Conservation (phyloP, 2,329 filamentous ascomycete species). For the Aspergillus sp. region DNA sequence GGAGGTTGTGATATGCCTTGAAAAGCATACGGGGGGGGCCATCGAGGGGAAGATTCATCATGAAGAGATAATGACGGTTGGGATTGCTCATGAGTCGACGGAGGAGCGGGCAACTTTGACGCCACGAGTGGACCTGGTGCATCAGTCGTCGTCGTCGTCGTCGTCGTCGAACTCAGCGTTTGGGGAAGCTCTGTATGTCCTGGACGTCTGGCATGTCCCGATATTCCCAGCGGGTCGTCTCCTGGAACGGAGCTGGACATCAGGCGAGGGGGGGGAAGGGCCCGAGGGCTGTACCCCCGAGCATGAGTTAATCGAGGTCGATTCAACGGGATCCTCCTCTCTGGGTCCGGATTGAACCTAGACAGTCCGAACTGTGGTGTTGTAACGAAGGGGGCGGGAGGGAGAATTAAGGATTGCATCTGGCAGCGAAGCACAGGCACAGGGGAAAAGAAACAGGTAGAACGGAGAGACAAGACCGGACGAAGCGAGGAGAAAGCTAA, state of each 20-base stretch:
- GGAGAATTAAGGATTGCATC: slow-evolving; percentile 37
- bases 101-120: background rate
- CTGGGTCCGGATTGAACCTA: slow-evolving; percentile 26
- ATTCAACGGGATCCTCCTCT: slow-evolving; percentile 27
- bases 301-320: slow-evolving; percentile 29
- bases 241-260: slow-evolving; percentile 37
- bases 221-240: slow-evolving; percentile 30
- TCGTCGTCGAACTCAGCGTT: slow-evolving; percentile 12
- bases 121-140: background rate
- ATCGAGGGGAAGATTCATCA: slow-evolving; percentile 14
- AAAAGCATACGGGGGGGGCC: slow-evolving; percentile 14
- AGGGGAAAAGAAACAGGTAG: background rate
- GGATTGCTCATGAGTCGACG: slow-evolving; percentile 9
- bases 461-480: background rate
- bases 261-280: slow-evolving; percentile 33
- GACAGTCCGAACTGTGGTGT: slow-evolving; percentile 30
- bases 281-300: slow-evolving; percentile 32
- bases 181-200: slow-evolving; percentile 23
- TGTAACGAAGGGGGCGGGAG: slow-evolving; percentile 29
- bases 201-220: slow-evolving; percentile 25
- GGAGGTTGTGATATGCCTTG: slow-evolving; percentile 12
- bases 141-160: slow-evolving; percentile 11
- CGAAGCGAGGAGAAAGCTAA: background rate
- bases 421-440: slow-evolving; percentile 11
- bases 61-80: slow-evolving; percentile 11